Base-by-base conservation (phyloP, 176 grass and related monocot genomes). In the Musa itinerans region DNA sequence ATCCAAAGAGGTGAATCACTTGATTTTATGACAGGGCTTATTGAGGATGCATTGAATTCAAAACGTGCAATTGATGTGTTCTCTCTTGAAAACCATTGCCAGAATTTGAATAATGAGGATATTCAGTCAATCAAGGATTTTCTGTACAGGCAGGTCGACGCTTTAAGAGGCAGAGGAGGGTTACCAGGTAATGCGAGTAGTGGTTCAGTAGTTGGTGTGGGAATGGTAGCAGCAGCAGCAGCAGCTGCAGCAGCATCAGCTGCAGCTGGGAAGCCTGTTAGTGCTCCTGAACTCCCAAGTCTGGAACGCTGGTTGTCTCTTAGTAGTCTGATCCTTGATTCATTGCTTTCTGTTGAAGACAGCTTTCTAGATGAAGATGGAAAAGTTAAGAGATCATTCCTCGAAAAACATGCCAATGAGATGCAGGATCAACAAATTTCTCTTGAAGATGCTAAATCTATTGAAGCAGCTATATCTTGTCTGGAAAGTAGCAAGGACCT, bases 121-220 rank as follows among this genome's bases (percentile, higher is more conserved):
- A 48, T 93, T 76, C 94, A 93, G 79, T 80, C 80, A 56, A 91
- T 98, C 76, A 90, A 92, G 72, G 94, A 98, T 64, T 93, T 98
- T 75, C 87, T 93, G 87, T 86, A 85, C 68, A 82, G 88, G 59
- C 90, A 98, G 63, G 86, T 84, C 15, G 94, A 98, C 68, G 76
- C 74, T 2, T 81, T 98, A 62, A 93, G 86, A 87, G 93, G 93
- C 17, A 79, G 64, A 84, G 89, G 89, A 8, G 85, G 87, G 2
- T 78, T 88, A 77, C 23, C 88, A 74, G 83, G 90, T 79, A 93
- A 87, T 86, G 52, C 88, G n/a, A 75, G 72, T 83, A 69, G 83
- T 50, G 90, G 82, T 7, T 85, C 90, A 73, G 85, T 84, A 83
- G 62, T 83, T 83, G 89, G 89, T 86, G 89, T 88, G 0, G 89